Evolutionary conservation across 2,329 filamentous ascomycete genomes (phyloP).

Genomic region (Penicillium sp.): DNA sequence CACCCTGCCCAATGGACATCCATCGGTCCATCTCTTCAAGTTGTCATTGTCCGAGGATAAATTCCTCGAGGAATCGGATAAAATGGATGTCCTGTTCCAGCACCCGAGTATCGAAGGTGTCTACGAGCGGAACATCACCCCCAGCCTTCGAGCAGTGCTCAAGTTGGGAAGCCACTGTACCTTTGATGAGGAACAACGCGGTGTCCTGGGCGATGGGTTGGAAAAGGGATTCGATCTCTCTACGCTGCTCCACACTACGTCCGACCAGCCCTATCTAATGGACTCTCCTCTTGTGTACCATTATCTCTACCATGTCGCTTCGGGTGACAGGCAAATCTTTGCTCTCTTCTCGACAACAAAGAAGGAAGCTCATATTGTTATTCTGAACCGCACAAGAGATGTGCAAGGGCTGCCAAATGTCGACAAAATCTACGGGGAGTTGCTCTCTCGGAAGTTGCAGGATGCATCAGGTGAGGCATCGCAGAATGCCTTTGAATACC

Average conservation of each 20-base stretch:
- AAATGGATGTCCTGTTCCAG: conserved; percentile 80
- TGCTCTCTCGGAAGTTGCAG: conserved; percentile 64
- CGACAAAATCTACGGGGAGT: conserved; percentile 82
- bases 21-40: conserved; percentile 92
- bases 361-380: conserved; percentile 79
- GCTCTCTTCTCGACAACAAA: conserved; percentile 85
- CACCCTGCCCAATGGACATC: conserved; percentile 91
- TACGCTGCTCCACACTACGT: conserved; percentile 68
- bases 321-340: conserved; percentile 90
- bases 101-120: conserved; percentile 95
- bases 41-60: conserved; percentile 85
- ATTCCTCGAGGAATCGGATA: conserved; percentile 82
- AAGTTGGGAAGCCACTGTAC: conserved; percentile 89
- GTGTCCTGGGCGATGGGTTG: conserved; percentile 87
- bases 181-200: conserved; percentile 87
- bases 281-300: conserved; percentile 77
- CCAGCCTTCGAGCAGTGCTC: conserved; percentile 83
- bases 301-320: conserved; percentile 88
- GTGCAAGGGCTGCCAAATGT: conserved; percentile 87
- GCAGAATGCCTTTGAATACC: conserved; percentile 84
- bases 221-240: conserved; percentile 91
- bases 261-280: conserved; percentile 75
- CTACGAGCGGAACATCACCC: conserved; percentile 89
- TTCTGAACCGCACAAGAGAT: conserved; percentile 82
- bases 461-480: conserved; percentile 71